Base-by-base conservation (phyloP, 1,139 yeast species). In the Kluyveromyces marxianus region DNA sequence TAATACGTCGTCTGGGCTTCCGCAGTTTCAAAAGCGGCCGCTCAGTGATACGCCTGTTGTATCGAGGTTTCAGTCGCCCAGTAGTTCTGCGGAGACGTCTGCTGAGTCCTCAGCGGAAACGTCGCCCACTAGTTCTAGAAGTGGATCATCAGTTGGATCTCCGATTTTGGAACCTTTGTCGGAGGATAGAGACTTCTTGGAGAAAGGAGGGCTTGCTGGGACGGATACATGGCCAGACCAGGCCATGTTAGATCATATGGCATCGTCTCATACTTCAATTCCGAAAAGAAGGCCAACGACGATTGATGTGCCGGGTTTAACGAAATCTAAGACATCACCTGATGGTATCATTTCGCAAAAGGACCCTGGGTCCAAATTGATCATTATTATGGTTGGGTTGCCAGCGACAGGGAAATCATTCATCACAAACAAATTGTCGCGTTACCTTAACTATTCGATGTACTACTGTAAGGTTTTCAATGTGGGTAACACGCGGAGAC, bases 351-450 rank as follows among this genome's bases (percentile, higher is more conserved):
- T 85, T 44, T 83, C 90, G 1, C 77, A 80, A 24, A 46, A 89
- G 78, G 69, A 82, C 76, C 62, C 68, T 3, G 92, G 90, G 2
- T 81, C 94, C 4, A 87, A 87, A 61, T 70, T 90, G 46, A 96
- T 90, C 25, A 88, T 90, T 54, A 95, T 92, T 27, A 87, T 88
- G 96, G 95, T 89, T 10, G 97, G 97, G 0, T 69, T 88, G 36
- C 96, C 96, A 0, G 96, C 96, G 0, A 73, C 96, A 44, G 97
- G 97, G 4, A 90, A 90, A 65, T 83, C 94, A 4, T 90, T 89
- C 63, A 86, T 90, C 53, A 88, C 97, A 42, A 90, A 89, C 65
- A 90, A 90, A 59, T 74, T 90, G 42, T 83, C 95, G 8, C 69
- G 97, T 48, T 90, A 86, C 62, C 69, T 90, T 58, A 90, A 90